Evolutionary conservation across 768 basidiomycete species (phyloP).

Genomic region (Mycena galopus): DNA sequence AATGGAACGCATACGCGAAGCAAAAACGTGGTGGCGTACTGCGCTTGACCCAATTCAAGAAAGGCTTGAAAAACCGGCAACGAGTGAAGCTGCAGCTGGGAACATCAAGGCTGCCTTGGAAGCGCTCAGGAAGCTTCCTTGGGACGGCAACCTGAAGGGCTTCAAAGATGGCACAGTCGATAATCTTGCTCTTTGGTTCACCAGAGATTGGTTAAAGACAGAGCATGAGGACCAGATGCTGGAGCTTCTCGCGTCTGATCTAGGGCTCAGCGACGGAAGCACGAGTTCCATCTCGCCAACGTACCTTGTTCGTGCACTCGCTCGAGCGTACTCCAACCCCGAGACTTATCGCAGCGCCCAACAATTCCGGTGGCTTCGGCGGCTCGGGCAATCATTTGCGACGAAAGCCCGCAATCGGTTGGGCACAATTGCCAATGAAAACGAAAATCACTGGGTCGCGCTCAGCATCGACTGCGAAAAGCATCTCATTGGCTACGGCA

Average conservation of each 20-base stretch:
- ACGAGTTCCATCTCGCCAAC: constrained; percentile 7
- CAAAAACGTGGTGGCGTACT: too few species aligned
- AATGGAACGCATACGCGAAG: too few species aligned
- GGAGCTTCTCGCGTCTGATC: constrained; percentile 8
- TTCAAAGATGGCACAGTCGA: background rate
- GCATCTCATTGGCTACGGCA: background rate
- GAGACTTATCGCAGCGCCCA: background rate
- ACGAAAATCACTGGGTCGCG: constrained; percentile 25
- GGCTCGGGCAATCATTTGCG: constrained; percentile 13
- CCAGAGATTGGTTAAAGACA: constrained; percentile 19
- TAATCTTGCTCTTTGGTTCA: constrained; percentile 19
- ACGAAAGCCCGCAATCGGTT: constrained; percentile 3
- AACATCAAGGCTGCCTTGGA: too few species aligned
- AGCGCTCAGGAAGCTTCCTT: background rate
- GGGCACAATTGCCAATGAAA: constrained; percentile 7
- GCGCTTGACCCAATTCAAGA: too few species aligned
- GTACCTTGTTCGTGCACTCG: background rate
- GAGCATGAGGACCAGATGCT: constrained; percentile 12
- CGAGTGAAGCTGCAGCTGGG: too few species aligned
- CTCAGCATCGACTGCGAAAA: constrained; percentile 15
- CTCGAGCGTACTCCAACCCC: constrained; percentile 14
- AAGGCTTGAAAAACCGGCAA: too few species aligned
- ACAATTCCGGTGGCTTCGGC: constrained; percentile 9
- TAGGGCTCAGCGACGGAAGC: constrained; percentile 12
- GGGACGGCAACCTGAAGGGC: constrained; percentile 14